phyloP scores from a whole-genome alignment of 805 yeast species.

The Metschnikowia henanensis region DNA sequence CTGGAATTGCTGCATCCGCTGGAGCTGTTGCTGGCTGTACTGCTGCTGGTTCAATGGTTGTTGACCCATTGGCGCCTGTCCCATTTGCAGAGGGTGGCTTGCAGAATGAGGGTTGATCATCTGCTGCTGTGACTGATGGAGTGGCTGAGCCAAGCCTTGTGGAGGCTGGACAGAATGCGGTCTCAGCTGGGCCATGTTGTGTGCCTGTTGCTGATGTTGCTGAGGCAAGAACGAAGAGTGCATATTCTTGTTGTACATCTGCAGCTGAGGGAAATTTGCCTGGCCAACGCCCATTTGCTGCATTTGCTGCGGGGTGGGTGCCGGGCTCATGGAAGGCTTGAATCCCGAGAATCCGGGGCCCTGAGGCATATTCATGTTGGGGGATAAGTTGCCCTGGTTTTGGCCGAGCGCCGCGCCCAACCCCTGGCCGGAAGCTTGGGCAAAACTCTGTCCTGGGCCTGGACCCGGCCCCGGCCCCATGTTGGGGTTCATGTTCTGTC shows the following conservation, averaged over 20 bases:
- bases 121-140: slow-evolving; percentile 3
- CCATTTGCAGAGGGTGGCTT: not conserved
- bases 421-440: not conserved
- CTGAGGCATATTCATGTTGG: not conserved
- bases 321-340: slow-evolving; percentile 2
- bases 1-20: slow-evolving; percentile 10
- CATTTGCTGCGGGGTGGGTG: slow-evolving; percentile 2
- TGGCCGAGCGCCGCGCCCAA: slow-evolving; percentile 1
- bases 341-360: not conserved
- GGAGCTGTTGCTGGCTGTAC: slow-evolving; percentile 11
- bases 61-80: slow-evolving; percentile 2
- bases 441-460: not conserved
- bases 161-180: slow-evolving; percentile 4
- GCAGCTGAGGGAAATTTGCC: slow-evolving; percentile 19
- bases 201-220: slow-evolving; percentile 4
- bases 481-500: not conserved
- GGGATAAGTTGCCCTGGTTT: not conserved
- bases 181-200: slow-evolving; percentile 11
- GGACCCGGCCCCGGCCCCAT: not conserved
- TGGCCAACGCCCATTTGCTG: slow-evolving; percentile 9
- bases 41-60: slow-evolving; percentile 6
- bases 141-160: slow-evolving; percentile 1
- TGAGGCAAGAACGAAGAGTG: slow-evolving; percentile 5
- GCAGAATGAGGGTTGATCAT: not conserved
- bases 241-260: slow-evolving; percentile 9